These are phyloP conservation scores for Pichia sp. DNA, from an alignment of 1,139 yeast genomes.

Conservation along the genomic window DNA sequence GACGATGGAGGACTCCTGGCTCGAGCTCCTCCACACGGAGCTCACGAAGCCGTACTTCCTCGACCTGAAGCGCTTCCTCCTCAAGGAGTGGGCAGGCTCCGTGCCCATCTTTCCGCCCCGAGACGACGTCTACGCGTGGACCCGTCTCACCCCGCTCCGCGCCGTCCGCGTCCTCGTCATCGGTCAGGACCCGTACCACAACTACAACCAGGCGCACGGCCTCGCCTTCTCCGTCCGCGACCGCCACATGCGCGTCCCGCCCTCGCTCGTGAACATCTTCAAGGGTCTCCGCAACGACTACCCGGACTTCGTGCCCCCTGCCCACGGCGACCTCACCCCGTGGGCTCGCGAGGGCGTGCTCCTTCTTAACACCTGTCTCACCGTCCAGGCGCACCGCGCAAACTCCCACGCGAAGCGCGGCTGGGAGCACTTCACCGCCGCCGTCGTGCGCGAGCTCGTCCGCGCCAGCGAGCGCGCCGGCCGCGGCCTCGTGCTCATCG, in stretches of 20 bases:
- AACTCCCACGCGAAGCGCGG: conserved; percentile 89
- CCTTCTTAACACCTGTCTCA: conserved; percentile 79
- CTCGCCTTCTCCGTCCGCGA: conserved; percentile 86
- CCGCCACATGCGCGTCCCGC: conserved; percentile 80
- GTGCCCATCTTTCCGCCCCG: conserved; percentile 67
- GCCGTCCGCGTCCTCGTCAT: conserved; percentile 72
- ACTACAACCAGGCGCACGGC: conserved; percentile 91
- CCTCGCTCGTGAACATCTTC: conserved; percentile 83
- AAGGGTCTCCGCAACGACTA: conserved; percentile 71
- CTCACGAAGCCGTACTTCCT: conserved; percentile 83
- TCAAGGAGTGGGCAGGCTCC: conserved; percentile 32
- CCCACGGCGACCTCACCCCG: conserved; percentile 60
- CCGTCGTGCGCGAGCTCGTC: conserved; percentile 53
- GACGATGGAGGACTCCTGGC: conserved; percentile 75
- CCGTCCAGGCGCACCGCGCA: conserved; percentile 92
- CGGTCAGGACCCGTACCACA: conserved; percentile 98
- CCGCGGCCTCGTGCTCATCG: conserved; percentile 67
- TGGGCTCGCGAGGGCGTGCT: conserved; percentile 93
- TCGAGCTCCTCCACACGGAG: conserved; percentile 61
- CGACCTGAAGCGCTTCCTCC: conserved; percentile 59
- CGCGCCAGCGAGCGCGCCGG: conserved; percentile 19
- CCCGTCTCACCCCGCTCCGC: conserved; percentile 74
- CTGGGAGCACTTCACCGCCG: conserved; percentile 88
- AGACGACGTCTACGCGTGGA: conserved; percentile 86
- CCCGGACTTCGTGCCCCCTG: conserved; percentile 62